These are phyloP conservation scores for Paraphaeosphaeria sporulosa DNA, from an alignment of 2,329 filamentous ascomycete species.

Conservation along the genomic window DNA sequence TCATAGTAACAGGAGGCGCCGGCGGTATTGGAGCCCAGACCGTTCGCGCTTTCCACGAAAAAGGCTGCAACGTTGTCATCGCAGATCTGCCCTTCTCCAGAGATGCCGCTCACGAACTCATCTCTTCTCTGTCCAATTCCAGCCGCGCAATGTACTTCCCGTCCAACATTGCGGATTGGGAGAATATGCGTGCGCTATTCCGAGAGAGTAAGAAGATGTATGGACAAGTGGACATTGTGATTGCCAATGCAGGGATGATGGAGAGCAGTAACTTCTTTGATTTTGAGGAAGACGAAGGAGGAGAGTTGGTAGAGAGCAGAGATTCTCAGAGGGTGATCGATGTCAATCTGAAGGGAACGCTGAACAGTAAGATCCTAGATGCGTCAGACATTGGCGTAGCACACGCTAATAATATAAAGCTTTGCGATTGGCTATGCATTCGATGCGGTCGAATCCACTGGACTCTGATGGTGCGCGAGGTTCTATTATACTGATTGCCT, in stretches of 20 bases:
- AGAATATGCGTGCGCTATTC: conserved; percentile 47
- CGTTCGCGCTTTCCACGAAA: conserved; percentile 44
- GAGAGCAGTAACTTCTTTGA: conserved; percentile 41
- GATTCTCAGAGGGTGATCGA: conserved; percentile 42
- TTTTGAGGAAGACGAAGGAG: conserved; percentile 41
- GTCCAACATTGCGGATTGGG: conserved; percentile 49
- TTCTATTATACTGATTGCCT: conserved; percentile 52
- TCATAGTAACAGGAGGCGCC: conserved; percentile 52
- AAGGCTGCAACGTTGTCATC: conserved; percentile 52
- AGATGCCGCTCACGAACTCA: conserved; percentile 37
- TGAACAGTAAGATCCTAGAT: conserved; percentile 50
- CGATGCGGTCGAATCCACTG: conserved; percentile 44
- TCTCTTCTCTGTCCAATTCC: conserved; percentile 35
- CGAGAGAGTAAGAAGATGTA: conserved; percentile 41
- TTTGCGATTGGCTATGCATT: conserved; percentile 35
- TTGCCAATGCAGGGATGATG: conserved; percentile 56
- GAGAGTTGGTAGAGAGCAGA: conserved; percentile 36
- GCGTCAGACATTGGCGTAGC: not conserved
- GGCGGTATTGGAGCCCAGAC: conserved; percentile 53
- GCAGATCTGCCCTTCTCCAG: conserved; percentile 41
- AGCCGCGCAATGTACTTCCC: conserved; percentile 46
- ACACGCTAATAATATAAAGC: conserved; percentile 18
- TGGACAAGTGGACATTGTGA: conserved; percentile 49
- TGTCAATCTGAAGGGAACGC: conserved; percentile 55
- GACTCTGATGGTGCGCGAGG: conserved; percentile 37